Conservation (phyloP, 2,329 filamentous ascomycete genomes). For the Remersonia thermophila region DNA sequence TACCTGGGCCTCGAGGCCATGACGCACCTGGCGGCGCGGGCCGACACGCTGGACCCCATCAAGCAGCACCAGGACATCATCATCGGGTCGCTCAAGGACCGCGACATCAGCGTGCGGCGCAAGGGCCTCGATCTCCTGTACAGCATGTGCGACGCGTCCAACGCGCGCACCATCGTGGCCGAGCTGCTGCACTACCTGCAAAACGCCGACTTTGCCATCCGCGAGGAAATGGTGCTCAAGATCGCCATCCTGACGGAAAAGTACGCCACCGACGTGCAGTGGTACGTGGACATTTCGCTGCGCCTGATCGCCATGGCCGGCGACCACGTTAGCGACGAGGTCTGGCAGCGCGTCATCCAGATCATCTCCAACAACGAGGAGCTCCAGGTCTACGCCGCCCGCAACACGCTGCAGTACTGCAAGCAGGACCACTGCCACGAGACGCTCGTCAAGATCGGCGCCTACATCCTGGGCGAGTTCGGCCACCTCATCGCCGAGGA, state of each 20-base stretch:
- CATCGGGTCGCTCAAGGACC: slow-evolving; percentile 81
- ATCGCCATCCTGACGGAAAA: slow-evolving; percentile 98
- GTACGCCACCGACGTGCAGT: slow-evolving; percentile 95
- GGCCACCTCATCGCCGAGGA: slow-evolving; percentile 92
- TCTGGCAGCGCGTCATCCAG: slow-evolving; percentile 97
- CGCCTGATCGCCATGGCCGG: slow-evolving; percentile 91
- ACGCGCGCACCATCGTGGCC: slow-evolving; percentile 83
- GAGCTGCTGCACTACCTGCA: slow-evolving; percentile 91
- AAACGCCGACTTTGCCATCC: slow-evolving; percentile 92
- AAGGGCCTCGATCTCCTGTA: slow-evolving; percentile 94
- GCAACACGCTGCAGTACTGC: slow-evolving; percentile 84
- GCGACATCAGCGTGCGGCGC: slow-evolving; percentile 91
- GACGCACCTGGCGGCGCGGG: slow-evolving; percentile 89
- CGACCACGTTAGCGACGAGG: slow-evolving; percentile 96
- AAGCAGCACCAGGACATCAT: slow-evolving; percentile 98
- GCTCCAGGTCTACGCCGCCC: slow-evolving; percentile 88
- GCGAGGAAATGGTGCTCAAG: slow-evolving; percentile 98
- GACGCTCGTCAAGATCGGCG: slow-evolving; percentile 93
- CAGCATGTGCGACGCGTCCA: slow-evolving; percentile 98
- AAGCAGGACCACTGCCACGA: slow-evolving; percentile 92
- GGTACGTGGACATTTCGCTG: slow-evolving; percentile 97
- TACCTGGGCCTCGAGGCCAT: slow-evolving; percentile 95
- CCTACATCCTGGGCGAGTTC: slow-evolving; percentile 92
- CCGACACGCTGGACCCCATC: slow-evolving; percentile 90
- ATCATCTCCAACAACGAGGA: slow-evolving; percentile 99